Conservation (phyloP, 805 yeast genomes). For the Kodamaea lidongshanica region DNA sequence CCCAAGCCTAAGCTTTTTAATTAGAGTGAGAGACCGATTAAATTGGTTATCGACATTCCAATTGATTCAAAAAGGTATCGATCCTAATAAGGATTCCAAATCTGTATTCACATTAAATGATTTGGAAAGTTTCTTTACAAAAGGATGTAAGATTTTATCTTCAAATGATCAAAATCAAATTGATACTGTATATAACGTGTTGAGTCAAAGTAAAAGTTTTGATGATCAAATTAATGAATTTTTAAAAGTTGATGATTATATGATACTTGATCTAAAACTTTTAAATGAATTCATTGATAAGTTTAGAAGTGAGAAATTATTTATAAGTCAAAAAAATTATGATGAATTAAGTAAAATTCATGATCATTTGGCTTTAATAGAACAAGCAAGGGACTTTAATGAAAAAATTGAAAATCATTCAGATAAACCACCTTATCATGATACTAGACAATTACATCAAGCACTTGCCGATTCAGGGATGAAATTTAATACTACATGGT, state of each 20-base stretch:
- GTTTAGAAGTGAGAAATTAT: constrained; percentile 18
- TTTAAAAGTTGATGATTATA: constrained; percentile 15
- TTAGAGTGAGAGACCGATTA: constrained; percentile 29
- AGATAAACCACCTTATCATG: constrained; percentile 14
- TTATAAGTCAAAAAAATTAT: constrained; percentile 19
- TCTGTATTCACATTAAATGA: constrained; percentile 28
- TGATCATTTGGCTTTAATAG: constrained; percentile 15
- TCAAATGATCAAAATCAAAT: constrained; percentile 20
- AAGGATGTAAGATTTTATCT: constrained; percentile 23
- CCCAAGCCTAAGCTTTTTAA: constrained; percentile 38
- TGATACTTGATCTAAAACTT: constrained; percentile 18
- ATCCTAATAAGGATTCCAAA: constrained; percentile 33
- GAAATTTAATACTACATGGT: constrained; percentile 11
- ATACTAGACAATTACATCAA: constrained; percentile 18
- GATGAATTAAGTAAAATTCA: constrained; percentile 25
- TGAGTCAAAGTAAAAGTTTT: constrained; percentile 21
- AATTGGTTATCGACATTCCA: constrained; percentile 29
- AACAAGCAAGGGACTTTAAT: constrained; percentile 10
- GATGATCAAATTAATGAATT: constrained; percentile 15
- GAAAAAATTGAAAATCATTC: constrained; percentile 1
- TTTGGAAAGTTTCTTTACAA: constrained; percentile 20
- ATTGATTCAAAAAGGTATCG: constrained; percentile 34
- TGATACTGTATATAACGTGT: constrained; percentile 27
- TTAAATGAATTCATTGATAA: constrained; percentile 22
- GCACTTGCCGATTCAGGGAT: constrained; percentile 19